Evolutionary conservation across 139 green algal species (phyloP), one percentile per base, ranked within the genome.

Genomic region (Bryopsis sp.): DNA sequence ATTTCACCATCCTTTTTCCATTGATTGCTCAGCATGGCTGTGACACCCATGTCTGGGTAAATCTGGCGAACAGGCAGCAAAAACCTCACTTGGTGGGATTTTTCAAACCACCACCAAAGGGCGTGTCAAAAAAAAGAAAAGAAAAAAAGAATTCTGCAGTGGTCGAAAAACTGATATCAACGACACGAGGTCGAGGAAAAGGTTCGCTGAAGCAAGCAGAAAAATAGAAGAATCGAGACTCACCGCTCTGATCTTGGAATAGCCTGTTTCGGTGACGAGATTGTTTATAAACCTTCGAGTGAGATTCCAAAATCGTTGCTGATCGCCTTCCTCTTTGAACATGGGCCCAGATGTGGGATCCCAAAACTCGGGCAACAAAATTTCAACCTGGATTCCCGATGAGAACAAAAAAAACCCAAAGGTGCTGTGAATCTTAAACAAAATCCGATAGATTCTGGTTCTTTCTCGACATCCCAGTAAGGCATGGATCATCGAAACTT

Each of bases 341-440:
- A 92, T 79, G 5, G 88, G 82, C 22, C 79, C 79, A 46, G 48
- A 75, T 39, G 78, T 79, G 15, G 77, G 78, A 39, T 83, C 85
- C 90, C 89, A 97, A 57, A 97, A 92, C 73, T 96, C 92, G 5
- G 88, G 86, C 43, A 98, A 66, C 54, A 95, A 76, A 8, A 98
- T 80, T 79, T 97, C 92, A 2, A 95, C 89, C 78, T 89, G 71
- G 7, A 47, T 67, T 35, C 19, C 54, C 11, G 43, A 54, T 26
- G 43, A 54, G 11, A 54, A 54, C 11, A 54, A 54, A 54, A 54
- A 54, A 19, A 11, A 54, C 19, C 43, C n/a, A n/a, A n/a, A n/a
- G n/a, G n/a, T n/a, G n/a, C n/a, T n/a, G n/a, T n/a, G n/a, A n/a
- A n/a, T n/a, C n/a, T n/a, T n/a, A n/a, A n/a, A n/a, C n/a, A n/a